Percentiles rank a stretch among this genome's conserved stretches.
These are phyloP conservation scores for Chaetomium cochliodes DNA, from an alignment of 495 filamentous ascomycete genomes.

Conservation along the genomic window DNA sequence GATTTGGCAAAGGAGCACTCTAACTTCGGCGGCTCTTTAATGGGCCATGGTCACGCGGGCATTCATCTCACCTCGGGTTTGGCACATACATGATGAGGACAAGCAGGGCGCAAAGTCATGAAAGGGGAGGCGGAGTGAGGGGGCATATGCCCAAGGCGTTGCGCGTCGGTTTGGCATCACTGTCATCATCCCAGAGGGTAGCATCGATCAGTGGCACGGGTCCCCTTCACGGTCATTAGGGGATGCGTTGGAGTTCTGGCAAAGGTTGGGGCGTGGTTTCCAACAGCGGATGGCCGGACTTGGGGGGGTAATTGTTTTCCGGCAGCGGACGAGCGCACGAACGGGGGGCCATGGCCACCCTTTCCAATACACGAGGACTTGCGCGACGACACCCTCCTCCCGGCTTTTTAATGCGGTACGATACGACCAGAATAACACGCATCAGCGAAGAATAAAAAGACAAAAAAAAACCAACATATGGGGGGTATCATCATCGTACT, in stretches of 20 bases:
- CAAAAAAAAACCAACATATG: neutral
- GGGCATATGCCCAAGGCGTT: slow-evolving; percentile 24
- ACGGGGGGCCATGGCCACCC: neutral
- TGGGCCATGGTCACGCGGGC: slow-evolving; percentile 30
- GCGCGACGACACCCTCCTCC: neutral
- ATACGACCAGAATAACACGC: slow-evolving; percentile 4
- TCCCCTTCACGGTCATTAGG: slow-evolving; percentile 6
- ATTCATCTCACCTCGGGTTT: slow-evolving; percentile 26
- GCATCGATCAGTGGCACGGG: slow-evolving; percentile 22
- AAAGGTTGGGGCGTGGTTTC: slow-evolving; percentile 17
- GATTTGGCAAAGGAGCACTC: slow-evolving; percentile 19
- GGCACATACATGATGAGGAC: slow-evolving; percentile 30
- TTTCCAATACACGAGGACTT: neutral
- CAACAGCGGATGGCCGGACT: neutral
- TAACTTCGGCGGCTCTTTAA: slow-evolving; percentile 25
- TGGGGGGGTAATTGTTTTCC: slow-evolving; percentile 9
- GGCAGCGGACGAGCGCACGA: neutral
- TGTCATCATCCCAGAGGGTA: slow-evolving; percentile 27
- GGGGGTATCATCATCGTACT: slow-evolving; percentile 3
- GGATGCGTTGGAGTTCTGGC: slow-evolving; percentile 19
- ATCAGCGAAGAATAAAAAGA: neutral
- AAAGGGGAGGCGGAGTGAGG: slow-evolving; percentile 9
- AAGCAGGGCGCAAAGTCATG: slow-evolving; percentile 26
- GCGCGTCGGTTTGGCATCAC: slow-evolving; percentile 23
- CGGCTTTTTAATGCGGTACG: neutral